Percentiles rank a stretch among this genome's conserved stretches.
phyloP scores from a whole-genome alignment of 2,329 filamentous ascomycete genomes.

The Talaromyces sp. region DNA sequence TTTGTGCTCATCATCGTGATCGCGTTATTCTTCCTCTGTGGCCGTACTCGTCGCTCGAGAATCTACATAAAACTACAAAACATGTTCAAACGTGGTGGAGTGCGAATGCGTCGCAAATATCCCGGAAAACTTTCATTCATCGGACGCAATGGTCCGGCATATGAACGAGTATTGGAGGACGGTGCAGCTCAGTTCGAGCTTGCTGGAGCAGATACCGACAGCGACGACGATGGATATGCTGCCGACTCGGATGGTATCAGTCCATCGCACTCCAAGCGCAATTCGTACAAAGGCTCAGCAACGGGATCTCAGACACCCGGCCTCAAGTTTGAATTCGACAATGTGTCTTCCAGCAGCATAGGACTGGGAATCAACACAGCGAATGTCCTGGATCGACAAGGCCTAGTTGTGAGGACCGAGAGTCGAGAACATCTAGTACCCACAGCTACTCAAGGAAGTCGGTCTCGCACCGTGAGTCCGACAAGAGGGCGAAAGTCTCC shows the following conservation, averaged over 20 bases:
- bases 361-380: slow-evolving; percentile 35
- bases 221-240: slow-evolving; percentile 54
- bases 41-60: slow-evolving; percentile 69
- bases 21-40: slow-evolving; percentile 71
- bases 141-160: slow-evolving; percentile 49
- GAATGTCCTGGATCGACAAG: slow-evolving; percentile 61
- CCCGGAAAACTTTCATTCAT: slow-evolving; percentile 56
- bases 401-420: slow-evolving; percentile 77
- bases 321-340: slow-evolving; percentile 42
- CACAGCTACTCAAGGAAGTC: slow-evolving; percentile 49
- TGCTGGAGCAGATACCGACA: slow-evolving; percentile 57
- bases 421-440: slow-evolving; percentile 74
- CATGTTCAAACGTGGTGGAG: slow-evolving; percentile 33
- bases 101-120: slow-evolving; percentile 51
- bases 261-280: slow-evolving; percentile 55
- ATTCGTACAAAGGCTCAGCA: slow-evolving; percentile 30
- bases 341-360: slow-evolving; percentile 41
- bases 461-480: slow-evolving; percentile 48
- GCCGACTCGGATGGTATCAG: slow-evolving; percentile 55
- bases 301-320: slow-evolving; percentile 31
- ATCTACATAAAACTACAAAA: slow-evolving; percentile 57
- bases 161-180: slow-evolving; percentile 84
- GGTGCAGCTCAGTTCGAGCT: slow-evolving; percentile 76
- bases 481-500: slow-evolving; percentile 46
- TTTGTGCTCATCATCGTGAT: slow-evolving; percentile 71